These are phyloP conservation scores for Phialophora tarda DNA, from an alignment of 2,329 filamentous ascomycete species.

Conservation along the genomic window DNA sequence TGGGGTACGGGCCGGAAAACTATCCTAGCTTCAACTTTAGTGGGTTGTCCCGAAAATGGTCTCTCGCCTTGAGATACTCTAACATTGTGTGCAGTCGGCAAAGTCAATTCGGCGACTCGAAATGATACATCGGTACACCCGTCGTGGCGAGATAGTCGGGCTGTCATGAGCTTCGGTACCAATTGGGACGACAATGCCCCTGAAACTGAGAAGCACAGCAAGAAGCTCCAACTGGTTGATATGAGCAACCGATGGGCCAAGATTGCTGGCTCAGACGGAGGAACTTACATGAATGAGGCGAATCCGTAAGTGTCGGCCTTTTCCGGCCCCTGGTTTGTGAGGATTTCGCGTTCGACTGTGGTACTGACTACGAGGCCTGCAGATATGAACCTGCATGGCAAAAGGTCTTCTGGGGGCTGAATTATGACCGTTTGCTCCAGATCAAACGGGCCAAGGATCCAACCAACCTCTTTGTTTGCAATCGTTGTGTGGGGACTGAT, in stretches of 20 bases:
- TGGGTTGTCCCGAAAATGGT: constrained; percentile 23
- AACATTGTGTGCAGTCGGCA: constrained; percentile 39
- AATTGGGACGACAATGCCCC: constrained; percentile 43
- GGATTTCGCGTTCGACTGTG: not conserved
- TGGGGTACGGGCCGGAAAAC: constrained; percentile 38
- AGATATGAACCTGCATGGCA: constrained; percentile 44
- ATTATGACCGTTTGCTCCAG: constrained; percentile 52
- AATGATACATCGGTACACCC: constrained; percentile 43
- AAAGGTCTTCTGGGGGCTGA: constrained; percentile 44
- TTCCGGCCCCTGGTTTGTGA: not conserved
- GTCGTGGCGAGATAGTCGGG: constrained; percentile 41
- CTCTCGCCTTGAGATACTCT: constrained; percentile 3
- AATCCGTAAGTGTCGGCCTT: constrained; percentile 26
- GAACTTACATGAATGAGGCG: constrained; percentile 41
- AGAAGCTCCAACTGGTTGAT: constrained; percentile 39
- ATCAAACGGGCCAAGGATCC: constrained; percentile 59
- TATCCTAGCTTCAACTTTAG: constrained; percentile 43
- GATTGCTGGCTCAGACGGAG: constrained; percentile 42
- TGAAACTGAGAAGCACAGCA: constrained; percentile 37
- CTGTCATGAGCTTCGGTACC: constrained; percentile 40
- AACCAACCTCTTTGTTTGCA: constrained; percentile 56
- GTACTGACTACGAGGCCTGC: not conserved
- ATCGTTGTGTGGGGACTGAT: constrained; percentile 54
- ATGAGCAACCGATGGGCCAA: constrained; percentile 40
- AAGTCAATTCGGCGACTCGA: constrained; percentile 41